Base-by-base conservation (phyloP, 495 filamentous ascomycete species). In the Penicillium chermesinum region DNA sequence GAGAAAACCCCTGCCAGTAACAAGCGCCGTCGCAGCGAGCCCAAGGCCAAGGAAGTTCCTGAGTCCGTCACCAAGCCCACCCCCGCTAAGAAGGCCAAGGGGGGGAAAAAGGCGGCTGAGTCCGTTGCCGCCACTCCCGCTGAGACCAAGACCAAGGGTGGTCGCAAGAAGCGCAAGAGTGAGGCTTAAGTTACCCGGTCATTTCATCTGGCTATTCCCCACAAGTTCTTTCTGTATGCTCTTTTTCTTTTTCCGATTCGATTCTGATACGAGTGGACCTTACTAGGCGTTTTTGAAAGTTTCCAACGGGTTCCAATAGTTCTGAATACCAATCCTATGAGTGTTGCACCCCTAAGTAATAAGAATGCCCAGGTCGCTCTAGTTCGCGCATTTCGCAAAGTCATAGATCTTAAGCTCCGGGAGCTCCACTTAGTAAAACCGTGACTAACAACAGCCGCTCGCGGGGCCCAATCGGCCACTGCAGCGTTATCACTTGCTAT, bases 131-230 rank as follows among this genome's bases (percentile, higher is more conserved):
- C 21, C 4, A 9, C 35, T 7, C 21, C 30, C 12, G 48, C 53
- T 3, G 74, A 82, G 45, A 56, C 54, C 41, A 80, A 79, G 78
- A 70, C 72, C 57, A 71, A 58, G 48, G 69, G 69, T 5, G 25
- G 25, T 10, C 25, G 25, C 50, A 85, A 83, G 77, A 88, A 87
- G 80, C 81, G 83, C 62, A 86, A 85, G 78, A 77, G 75, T 56
- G 72, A 75, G 50, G 66, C 49, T 19, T 72, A 65, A 65, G 35
- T 16, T 20, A 50, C 18, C 14, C 49, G 13, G 18, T 46, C 38
- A 41, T 43, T 42, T 44, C 32, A 37, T 48, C 38, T 44, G 8
- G 30, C 21, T 30, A n/a, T n/a, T n/a, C n/a, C n/a, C n/a, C n/a
- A n/a, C n/a, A n/a, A n/a, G 33, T 40, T 39, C 37, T 38, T 49